phyloP scores from a whole-genome alignment of 208 protist species.

The Tritrichomonas foetus region DNA sequence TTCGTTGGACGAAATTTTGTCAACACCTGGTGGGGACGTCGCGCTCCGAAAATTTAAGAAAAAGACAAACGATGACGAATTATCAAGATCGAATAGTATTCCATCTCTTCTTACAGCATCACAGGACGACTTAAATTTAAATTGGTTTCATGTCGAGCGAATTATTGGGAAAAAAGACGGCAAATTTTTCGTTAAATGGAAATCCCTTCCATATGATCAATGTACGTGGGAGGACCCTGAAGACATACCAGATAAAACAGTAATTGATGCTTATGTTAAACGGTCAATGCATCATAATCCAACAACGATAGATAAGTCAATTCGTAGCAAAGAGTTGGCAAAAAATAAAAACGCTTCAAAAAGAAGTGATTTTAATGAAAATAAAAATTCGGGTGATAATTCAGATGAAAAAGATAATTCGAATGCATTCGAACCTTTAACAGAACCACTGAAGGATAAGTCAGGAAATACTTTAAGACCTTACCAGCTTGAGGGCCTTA shows the following conservation, averaged over 20 bases:
- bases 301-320: not conserved
- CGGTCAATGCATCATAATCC: not conserved
- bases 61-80: not conserved
- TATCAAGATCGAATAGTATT: not conserved
- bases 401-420: not conserved
- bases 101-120: not conserved
- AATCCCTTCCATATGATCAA: constrained; percentile 56
- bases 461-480: constrained; percentile 41
- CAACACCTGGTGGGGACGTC: not conserved
- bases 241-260: not conserved
- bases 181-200: constrained; percentile 65
- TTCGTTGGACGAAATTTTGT: not conserved
- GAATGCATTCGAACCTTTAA: not conserved
- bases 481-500: constrained; percentile 56
- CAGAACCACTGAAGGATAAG: not conserved
- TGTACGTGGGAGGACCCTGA: constrained; percentile 57
- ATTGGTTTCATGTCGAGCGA: not conserved
- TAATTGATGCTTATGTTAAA: not conserved
- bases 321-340: not conserved
- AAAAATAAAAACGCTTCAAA: no score
- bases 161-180: not conserved
- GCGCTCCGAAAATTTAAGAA: not conserved
- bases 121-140: not conserved
- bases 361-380: no score
- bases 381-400: no score